Evolutionary conservation across 140 eudicot genomes (phyloP), one percentile per base, ranked within the genome.

Genomic region (Stevia rebaudiana): DNA sequence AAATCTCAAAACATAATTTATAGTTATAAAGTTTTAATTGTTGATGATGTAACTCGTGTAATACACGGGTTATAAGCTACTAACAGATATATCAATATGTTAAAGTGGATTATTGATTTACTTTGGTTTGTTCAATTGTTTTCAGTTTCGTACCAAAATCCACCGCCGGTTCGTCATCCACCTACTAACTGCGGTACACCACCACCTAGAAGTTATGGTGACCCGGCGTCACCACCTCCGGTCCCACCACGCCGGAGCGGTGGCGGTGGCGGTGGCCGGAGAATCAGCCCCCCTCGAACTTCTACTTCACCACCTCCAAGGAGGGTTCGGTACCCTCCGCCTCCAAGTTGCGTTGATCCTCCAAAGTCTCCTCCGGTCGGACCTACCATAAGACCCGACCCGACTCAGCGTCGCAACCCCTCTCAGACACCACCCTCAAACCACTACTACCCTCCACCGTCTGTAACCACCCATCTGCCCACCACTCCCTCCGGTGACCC

Each of bases 281-380:
- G n/a, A n/a, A n/a, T n/a, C n/a, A n/a, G n/a, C n/a, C n/a, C n/a
- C n/a, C n/a, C n/a, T n/a, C n/a, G n/a, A n/a, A n/a, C n/a, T n/a
- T n/a, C n/a, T 4, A 2, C 33, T 28, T 58, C 67, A 3, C 65
- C 74, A 2, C 17, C 59, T 3, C 68, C 75, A 18, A 35, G 23
- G 18, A 19, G 12, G 8, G 10, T n/a, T 22, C 40, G 31, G 40
- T 31, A 31, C 67, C 63, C 72, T 25, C 39, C 68, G 11, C 69
- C 79, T 0, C 79, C 79, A 11, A 67, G 19, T 57, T 67, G 74
- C 18, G 55, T 22, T 9, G 12, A 18, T 56, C 61, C 78, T 13
- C 42, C 62, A n/a, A 44, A 42, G 23, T 57, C 73, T 30, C 9
- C 49, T 24, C 64, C 56, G 13, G 39, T 13, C 2, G 43, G 11